Base-by-base conservation (phyloP, 2,329 filamentous ascomycete species). In the Epichloe gansuensis region DNA sequence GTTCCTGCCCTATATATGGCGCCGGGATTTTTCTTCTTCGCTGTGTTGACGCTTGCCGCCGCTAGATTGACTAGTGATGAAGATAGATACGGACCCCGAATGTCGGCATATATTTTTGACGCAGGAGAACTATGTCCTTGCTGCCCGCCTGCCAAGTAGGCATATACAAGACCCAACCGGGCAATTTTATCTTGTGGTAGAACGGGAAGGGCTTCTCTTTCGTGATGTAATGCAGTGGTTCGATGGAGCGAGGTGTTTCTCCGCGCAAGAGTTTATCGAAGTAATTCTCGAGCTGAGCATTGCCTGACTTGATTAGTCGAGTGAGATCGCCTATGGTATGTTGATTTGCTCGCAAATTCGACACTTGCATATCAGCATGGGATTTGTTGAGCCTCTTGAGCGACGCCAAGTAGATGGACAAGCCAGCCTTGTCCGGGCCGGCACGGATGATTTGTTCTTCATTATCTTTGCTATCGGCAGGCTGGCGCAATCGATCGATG, bases 311-410 rank as follows among this genome's bases (percentile, higher is more conserved):
- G 55, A 96, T 75, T 38, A 98, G 75, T 9, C 82, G 79, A 51
- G 81, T 85, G 52, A 95, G 79, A 55, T 96, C 90, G 45, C 81
- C 73, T 53, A 93, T 87, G 2, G 90, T 90, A 66, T 91, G 85
- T 65, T 97, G 91, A 55, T 96, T 97, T 9, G 91, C 87, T 53
- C 88, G 83, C 50, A 98, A 73, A 60, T 96, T 96, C n/a, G 91
- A 91, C 3, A 86, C 78, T 65, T 86, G 87, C 72, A 98, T 85
- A 56, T 95, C 88, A 55, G 75, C 71, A 52, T 96, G 76, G n/a
- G 91, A 87, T 65, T 86, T 86, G 62, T 86, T 90, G 35, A 95
- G 81, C 43, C 93, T 85, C 70, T 94, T 93, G 60, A 97, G 81
- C 5, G 91, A 95, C 46, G 83, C 83, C 48, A 98, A 80, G 68